Percentiles rank a stretch among this genome's conserved stretches.
Conservation (phyloP, 2,329 filamentous ascomycete species). For the Cladorrhinum sp. region DNA sequence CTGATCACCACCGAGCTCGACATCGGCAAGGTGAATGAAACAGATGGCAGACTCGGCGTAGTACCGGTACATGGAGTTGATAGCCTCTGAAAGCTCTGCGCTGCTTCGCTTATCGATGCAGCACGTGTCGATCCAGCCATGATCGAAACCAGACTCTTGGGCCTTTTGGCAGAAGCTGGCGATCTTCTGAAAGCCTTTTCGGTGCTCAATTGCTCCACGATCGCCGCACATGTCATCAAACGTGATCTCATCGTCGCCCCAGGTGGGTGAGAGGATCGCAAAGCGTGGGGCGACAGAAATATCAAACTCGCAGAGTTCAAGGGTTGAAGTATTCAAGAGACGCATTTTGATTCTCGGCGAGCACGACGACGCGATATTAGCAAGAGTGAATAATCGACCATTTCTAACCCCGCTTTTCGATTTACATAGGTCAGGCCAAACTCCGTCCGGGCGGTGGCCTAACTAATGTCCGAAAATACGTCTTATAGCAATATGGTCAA, state of each 20-base stretch:
- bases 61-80: background rate
- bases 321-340: background rate
- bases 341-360: background rate
- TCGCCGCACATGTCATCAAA: constrained; percentile 6
- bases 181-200: too few relatives aligned
- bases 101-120: background rate
- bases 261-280: constrained; percentile 6
- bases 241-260: constrained; percentile 1
- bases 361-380: too few relatives aligned
- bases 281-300: background rate
- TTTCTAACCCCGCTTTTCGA: too few relatives aligned
- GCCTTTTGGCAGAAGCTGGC: too few relatives aligned
- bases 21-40: background rate
- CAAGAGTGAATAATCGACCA: too few relatives aligned
- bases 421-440: too few relatives aligned
- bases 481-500: too few relatives aligned
- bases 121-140: background rate
- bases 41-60: background rate
- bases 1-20: background rate
- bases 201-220: too few relatives aligned
- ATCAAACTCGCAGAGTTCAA: background rate
- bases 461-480: too few relatives aligned
- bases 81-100: background rate
- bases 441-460: too few relatives aligned
- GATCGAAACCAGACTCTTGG: background rate